Conservation (phyloP, 2,329 filamentous ascomycete genomes). For the Parascedosporium putredinis region DNA sequence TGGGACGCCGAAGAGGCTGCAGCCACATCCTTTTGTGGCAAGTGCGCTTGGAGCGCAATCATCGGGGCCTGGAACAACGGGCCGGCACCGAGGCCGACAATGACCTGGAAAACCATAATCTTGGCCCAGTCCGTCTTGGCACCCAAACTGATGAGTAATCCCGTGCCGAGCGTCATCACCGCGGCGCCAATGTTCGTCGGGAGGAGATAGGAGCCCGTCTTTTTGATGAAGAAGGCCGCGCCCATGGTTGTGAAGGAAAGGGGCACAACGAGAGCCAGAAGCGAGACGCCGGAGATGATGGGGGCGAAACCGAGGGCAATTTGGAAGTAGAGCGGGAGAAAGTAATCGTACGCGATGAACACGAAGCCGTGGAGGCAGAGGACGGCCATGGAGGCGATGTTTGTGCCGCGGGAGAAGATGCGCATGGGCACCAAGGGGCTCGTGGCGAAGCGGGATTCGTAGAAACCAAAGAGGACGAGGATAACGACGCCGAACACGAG, state of each 20-base stretch:
- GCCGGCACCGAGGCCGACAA: constrained; percentile 50
- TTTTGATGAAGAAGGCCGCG: constrained; percentile 23
- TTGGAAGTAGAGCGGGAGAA: constrained; percentile 70
- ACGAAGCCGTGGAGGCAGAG: constrained; percentile 60
- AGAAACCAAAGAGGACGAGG: constrained; percentile 53
- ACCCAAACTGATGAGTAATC: constrained; percentile 45
- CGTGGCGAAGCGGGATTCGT: constrained; percentile 56
- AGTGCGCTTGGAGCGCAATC: constrained; percentile 52
- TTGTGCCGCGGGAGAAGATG: constrained; percentile 32
- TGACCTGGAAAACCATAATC: constrained; percentile 44
- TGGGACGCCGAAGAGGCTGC: constrained; percentile 52
- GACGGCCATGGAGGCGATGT: constrained; percentile 65
- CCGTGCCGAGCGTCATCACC: constrained; percentile 41
- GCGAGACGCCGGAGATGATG: constrained; percentile 50
- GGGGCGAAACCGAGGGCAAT: constrained; percentile 55
- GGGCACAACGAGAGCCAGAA: constrained; percentile 51
- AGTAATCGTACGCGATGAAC: constrained; percentile 49
- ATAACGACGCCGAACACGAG: constrained; percentile 45
- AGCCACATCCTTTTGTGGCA: constrained; percentile 49
- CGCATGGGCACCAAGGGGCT: constrained; percentile 67
- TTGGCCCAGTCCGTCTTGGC: constrained; percentile 35
- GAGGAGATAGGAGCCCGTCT: constrained; percentile 48
- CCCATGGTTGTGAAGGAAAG: constrained; percentile 21
- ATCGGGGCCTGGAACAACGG: constrained; percentile 54
- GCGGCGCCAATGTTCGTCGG: neutral